Percentiles rank a stretch among this genome's conserved stretches.
Evolutionary conservation across 805 yeast genomes (phyloP).

Genomic region (Zygosaccharomyces bailii): DNA sequence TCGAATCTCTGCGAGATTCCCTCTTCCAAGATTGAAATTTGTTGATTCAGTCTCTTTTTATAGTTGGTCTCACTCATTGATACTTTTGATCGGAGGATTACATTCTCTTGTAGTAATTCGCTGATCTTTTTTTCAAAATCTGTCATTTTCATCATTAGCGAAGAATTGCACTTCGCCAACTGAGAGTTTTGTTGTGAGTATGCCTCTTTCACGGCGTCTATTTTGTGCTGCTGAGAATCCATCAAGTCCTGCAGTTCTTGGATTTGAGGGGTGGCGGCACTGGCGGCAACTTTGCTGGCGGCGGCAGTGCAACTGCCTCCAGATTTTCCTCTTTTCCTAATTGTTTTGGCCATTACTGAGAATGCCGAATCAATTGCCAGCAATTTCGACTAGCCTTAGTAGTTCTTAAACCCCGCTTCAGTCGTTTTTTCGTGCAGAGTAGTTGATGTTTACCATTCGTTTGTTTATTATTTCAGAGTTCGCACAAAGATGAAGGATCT

Average conservation of each 20-base stretch:
- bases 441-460: slow-evolving; percentile 3
- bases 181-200: slow-evolving; percentile 45
- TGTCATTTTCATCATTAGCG: slow-evolving; percentile 47
- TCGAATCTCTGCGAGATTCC: slow-evolving; percentile 42
- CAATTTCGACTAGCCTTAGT: slow-evolving; percentile 1
- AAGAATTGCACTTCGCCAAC: slow-evolving; percentile 58
- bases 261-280: slow-evolving; percentile 17
- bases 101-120: slow-evolving; percentile 50
- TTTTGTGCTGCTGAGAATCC: slow-evolving; percentile 25
- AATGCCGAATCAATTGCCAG: slow-evolving; percentile 1
- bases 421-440: not conserved
- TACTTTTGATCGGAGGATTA: slow-evolving; percentile 39
- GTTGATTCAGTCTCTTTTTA: slow-evolving; percentile 38
- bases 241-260: slow-evolving; percentile 33
- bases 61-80: slow-evolving; percentile 32
- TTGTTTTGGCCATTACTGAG: slow-evolving; percentile 15
- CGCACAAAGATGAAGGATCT: slow-evolving; percentile 4
- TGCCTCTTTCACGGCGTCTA: slow-evolving; percentile 24
- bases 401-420: not conserved
- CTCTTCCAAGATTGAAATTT: slow-evolving; percentile 40
- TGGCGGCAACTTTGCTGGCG: slow-evolving; percentile 7
- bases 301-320: slow-evolving; percentile 8
- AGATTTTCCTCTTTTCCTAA: slow-evolving; percentile 9
- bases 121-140: slow-evolving; percentile 51
- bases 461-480: slow-evolving; percentile 2